These are phyloP conservation scores for Larix kaempferi DNA, from an alignment of 75 land plant species.

Conservation along the genomic window DNA sequence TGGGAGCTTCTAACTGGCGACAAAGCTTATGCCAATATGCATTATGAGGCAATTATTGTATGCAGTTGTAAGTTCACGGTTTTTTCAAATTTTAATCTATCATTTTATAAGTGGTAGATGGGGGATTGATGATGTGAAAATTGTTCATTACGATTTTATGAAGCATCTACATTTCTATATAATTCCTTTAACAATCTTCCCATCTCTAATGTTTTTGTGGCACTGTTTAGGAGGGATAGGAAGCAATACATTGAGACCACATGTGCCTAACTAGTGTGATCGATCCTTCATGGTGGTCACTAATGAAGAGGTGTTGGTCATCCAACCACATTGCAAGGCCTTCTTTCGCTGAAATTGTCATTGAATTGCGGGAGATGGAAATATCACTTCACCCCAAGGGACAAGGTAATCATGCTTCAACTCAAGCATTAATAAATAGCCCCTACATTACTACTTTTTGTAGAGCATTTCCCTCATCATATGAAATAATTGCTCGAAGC, in stretches of 20 bases:
- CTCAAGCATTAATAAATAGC: no score
- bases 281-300: no score
- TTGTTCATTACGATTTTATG: no score
- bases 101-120: no score
- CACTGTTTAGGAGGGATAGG: slow-evolving; percentile 65
- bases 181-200: no score
- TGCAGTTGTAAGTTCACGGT: background rate
- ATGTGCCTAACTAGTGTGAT: slow-evolving; percentile 51
- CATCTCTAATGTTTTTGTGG: no score
- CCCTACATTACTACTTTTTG: no score
- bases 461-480: no score
- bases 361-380: slow-evolving; percentile 34
- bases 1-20: slow-evolving; percentile 82
- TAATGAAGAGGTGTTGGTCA: slow-evolving; percentile 71
- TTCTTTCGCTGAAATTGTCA: slow-evolving; percentile 47
- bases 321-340: slow-evolving; percentile 45
- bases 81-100: background rate
- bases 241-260: slow-evolving; percentile 55
- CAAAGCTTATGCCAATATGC: slow-evolving; percentile 81
- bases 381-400: background rate
- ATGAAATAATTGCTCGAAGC: no score
- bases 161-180: no score
- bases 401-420: background rate
- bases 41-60: slow-evolving; percentile 78
- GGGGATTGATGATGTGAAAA: no score